phyloP scores from a whole-genome alignment of 495 filamentous ascomycete genomes.

The Margaritispora aquatica region DNA sequence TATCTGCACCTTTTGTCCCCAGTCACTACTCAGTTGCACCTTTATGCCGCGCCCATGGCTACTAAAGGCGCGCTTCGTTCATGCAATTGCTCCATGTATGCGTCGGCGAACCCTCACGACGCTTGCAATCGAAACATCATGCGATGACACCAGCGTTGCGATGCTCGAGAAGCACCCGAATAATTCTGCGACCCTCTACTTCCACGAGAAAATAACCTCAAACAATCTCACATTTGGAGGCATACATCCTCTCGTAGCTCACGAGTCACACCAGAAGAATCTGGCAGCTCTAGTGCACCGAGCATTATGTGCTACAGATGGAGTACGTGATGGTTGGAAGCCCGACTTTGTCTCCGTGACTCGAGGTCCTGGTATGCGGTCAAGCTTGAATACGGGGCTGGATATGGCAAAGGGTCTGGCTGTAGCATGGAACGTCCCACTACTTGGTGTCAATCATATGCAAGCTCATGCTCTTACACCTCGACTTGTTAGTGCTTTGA shows the following conservation, averaged over 20 bases:
- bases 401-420: conserved; percentile 87
- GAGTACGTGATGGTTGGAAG: conserved; percentile 24
- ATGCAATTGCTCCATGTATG: background rate
- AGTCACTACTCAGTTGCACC: background rate
- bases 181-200: conserved; percentile 52
- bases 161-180: conserved; percentile 56
- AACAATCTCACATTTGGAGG: conserved; percentile 66
- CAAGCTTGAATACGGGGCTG: conserved; percentile 66
- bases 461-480: conserved; percentile 91
- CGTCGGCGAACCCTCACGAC: conserved; percentile 50
- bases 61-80: conserved; percentile 10
- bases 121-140: conserved; percentile 93
- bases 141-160: conserved; percentile 92
- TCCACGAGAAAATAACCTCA: conserved; percentile 76
- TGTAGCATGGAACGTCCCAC: conserved; percentile 70
- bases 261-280: conserved; percentile 63
- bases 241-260: conserved; percentile 68
- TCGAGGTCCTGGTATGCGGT: conserved; percentile 81
- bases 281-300: conserved; percentile 53
- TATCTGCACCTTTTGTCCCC: background rate
- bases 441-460: conserved; percentile 93
- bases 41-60: conserved; percentile 22
- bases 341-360: conserved; percentile 85
- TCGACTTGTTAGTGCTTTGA: conserved; percentile 63
- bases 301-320: background rate